Evolutionary conservation across 2,329 filamentous ascomycete species (phyloP), one percentile per base, ranked within the genome.

Genomic region (Pseudocercospora crystallina): DNA sequence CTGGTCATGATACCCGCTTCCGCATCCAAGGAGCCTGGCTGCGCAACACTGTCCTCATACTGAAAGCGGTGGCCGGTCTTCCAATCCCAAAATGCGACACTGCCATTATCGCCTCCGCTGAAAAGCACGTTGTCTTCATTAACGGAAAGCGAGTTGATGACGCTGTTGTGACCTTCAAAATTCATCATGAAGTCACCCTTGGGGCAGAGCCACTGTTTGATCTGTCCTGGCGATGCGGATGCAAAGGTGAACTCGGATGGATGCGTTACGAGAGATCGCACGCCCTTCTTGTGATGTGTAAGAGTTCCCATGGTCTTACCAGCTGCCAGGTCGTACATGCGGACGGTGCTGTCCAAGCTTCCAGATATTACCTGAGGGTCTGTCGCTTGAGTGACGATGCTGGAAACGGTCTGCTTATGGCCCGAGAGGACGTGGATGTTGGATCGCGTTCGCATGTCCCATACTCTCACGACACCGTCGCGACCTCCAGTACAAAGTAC

Each of bases 161-260:
- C 95, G 53, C 90, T 83, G 65, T 96, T 96, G 66, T 97, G 92
- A 4, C 92, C 92, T 37, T 96, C 89, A 65, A 97, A 97, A 68
- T 97, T 97, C 71, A 96, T 91, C 94, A 99, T 99, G 69, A 99
- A 97, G 12, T 90, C 90, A 33, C 92, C 95, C 68, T 96, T 90
- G 1, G 95, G 95, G 61, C 91, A 97, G 71, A 97, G 96, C 92
- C 94, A 99, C 74, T 99, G 94, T 77, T 99, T 99, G 74, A 99
- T 96, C 68, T 88, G 91, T 17, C 88, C 87, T 0, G 92, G 91
- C 65, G 90, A 95, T 37, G 87, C 94, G 53, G 84, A 91, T 4
- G 94, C 94, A 68, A 99, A 99, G 0, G 95, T 99, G 68, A 96
- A 99, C 71, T 99, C 94, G 53, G 83, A 84, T 0, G 95, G 94